A percentile compares a stretch with the other conserved stretches of the same genome.
Conservation (phyloP, 768 basidiomycete genomes). For the Podaxis carcinomalis region DNA sequence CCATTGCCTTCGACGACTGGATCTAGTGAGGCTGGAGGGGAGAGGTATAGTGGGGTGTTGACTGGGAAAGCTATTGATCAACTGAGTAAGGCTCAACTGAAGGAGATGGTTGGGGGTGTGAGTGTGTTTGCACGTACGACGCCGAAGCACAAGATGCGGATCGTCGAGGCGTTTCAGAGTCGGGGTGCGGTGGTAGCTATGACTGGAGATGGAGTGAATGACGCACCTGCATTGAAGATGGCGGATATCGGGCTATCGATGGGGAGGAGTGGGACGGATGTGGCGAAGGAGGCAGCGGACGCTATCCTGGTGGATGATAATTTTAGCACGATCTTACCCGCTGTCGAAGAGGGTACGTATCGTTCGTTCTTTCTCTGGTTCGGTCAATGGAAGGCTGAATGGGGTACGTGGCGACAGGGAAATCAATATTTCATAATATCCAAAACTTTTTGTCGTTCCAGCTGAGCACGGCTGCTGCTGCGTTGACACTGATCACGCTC, state of each 20-base stretch:
- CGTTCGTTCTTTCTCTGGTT: slow-evolving; percentile 6
- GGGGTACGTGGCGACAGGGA: slow-evolving; percentile 42
- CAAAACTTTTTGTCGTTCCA: slow-evolving; percentile 98
- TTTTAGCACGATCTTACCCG: slow-evolving; percentile 90
- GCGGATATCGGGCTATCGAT: slow-evolving; percentile 97
- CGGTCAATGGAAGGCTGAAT: slow-evolving; percentile 1
- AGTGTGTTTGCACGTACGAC: slow-evolving; percentile 95
- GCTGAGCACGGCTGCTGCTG: slow-evolving; percentile 95
- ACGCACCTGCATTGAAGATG: slow-evolving; percentile 95
- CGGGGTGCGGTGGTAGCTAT: slow-evolving; percentile 91
- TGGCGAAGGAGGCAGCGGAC: slow-evolving; percentile 97
- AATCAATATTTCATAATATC: slow-evolving; percentile 98
- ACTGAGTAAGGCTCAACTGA: slow-evolving; percentile 75
- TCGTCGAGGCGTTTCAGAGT: slow-evolving; percentile 90
- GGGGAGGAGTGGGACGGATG: slow-evolving; percentile 98
- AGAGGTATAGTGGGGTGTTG: slow-evolving; percentile 39
- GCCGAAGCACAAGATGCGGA: slow-evolving; percentile 96
- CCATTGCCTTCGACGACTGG: slow-evolving; percentile 26
- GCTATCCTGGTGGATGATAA: slow-evolving; percentile 97
- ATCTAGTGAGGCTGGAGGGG: slow-evolving; percentile 27
- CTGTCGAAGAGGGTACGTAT: slow-evolving; percentile 81
- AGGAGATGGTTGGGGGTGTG: slow-evolving; percentile 75
- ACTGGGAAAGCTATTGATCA: slow-evolving; percentile 83
- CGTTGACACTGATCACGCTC: slow-evolving; percentile 90
- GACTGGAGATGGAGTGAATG: slow-evolving; percentile 98